Conservation (phyloP, 345 rosid genomes). For the Pistacia integerrima region DNA sequence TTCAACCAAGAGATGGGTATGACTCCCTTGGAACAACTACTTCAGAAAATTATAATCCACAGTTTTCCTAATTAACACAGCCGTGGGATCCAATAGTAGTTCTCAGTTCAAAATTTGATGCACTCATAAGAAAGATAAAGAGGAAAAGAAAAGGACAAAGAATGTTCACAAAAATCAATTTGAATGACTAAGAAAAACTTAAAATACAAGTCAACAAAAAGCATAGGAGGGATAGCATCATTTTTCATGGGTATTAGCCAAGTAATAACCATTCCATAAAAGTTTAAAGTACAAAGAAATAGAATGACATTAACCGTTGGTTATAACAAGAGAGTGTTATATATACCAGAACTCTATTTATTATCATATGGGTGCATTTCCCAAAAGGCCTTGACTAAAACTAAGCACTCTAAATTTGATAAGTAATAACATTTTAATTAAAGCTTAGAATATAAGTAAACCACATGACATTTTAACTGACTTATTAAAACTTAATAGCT, state of each 20-base stretch:
- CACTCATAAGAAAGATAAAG: too few relatives aligned
- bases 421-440: neutral
- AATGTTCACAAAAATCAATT: neutral
- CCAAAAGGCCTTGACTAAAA: neutral
- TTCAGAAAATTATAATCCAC: too few relatives aligned
- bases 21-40: too few relatives aligned
- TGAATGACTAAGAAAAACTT: neutral
- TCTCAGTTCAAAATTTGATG: too few relatives aligned
- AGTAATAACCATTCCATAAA: neutral
- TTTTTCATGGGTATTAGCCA: neutral
- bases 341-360: neutral
- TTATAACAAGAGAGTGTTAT: neutral
- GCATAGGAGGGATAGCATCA: neutral
- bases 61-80: too few relatives aligned
- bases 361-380: neutral
- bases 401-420: neutral
- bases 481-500: neutral
- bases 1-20: too few relatives aligned
- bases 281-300: neutral
- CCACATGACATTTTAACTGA: neutral
- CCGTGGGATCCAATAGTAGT: too few relatives aligned
- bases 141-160: too few relatives aligned
- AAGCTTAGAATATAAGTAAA: neutral
- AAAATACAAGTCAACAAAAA: neutral
- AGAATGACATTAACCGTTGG: neutral